Base-by-base conservation (phyloP, 768 basidiomycete genomes). In the Calvatia gigantea region DNA sequence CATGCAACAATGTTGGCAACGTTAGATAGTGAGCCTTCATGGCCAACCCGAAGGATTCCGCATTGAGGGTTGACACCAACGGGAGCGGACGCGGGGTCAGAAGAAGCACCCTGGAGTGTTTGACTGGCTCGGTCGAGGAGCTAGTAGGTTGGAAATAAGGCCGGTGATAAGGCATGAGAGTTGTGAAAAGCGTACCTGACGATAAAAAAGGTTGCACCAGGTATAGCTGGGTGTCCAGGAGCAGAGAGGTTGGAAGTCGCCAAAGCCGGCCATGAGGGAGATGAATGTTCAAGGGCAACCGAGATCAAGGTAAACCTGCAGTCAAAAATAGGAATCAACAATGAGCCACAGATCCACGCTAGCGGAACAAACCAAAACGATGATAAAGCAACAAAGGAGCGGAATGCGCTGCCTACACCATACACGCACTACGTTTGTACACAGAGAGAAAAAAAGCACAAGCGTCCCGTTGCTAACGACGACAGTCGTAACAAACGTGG, bases 141-240 rank as follows among this genome's bases (percentile, higher is more conserved):
- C 81, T 83, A 41, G n/a, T 8, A 42, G n/a, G n/a, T n/a, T 7
- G 2, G 3, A 29, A 27, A 12, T 7, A n/a, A 47, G 23, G 17
- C 14, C 15, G 2, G 41, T 37, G 44, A 37, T 41, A 42, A 55
- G 55, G 65, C 74, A 67, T 63, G n/a, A 54, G 53, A 35, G 9
- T 28, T n/a, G n/a, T n/a, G n/a, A 5, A 46, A 37, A 28, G 25
- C 74, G 61, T 19, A 93, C 86, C 77, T 96, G 93, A 57, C 82
- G 82, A 73, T 94, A 94, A 74, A 96, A 95, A 62, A 97, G 85
- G 67, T 97, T 97, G 73, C 95, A 98, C 84, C 91, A 90, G 0
- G 94, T 83, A 65, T 96, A 89, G 43, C 87, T 89, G 1, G 91
- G 91, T 7, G 81, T 80, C 39, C 81, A 70, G 38, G 75, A 72